Percentiles rank a stretch among this genome's conserved stretches.
phyloP scores from a whole-genome alignment of 345 rosid species.

The Combretum micranthum region DNA sequence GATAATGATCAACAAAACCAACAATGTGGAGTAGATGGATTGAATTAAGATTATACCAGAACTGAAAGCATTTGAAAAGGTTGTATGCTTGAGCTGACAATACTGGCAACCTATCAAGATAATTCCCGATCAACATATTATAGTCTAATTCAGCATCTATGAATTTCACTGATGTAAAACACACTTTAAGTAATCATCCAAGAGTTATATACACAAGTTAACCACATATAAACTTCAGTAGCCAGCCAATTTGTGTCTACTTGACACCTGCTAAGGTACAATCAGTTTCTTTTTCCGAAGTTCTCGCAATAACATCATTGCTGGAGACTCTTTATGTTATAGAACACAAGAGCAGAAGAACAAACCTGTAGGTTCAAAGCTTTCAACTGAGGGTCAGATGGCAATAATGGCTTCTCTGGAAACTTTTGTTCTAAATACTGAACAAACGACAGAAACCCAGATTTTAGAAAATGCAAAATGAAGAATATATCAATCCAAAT shows the following conservation, averaged over 20 bases:
- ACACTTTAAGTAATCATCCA: too few species aligned
- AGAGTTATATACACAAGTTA: too few species aligned
- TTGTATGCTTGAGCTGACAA: conserved; percentile 45
- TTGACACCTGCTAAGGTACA: too few species aligned
- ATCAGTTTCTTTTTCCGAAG: too few species aligned
- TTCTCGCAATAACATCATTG: neutral
- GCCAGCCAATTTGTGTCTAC: too few species aligned
- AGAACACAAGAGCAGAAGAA: neutral
- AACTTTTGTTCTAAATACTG: conserved; percentile 50
- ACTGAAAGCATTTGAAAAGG: conserved; percentile 40
- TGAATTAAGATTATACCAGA: conserved; percentile 23
- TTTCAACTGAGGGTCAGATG: conserved; percentile 27
- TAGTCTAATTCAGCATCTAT: neutral
- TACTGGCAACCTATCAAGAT: conserved; percentile 33
- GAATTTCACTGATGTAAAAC: neutral
- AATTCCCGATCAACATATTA: neutral
- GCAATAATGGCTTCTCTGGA: conserved; percentile 36
- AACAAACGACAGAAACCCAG: neutral
- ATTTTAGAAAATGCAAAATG: neutral
- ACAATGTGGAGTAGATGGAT: neutral
- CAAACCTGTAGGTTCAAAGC: conserved; percentile 41
- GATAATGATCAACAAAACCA: neutral
- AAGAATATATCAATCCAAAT: neutral
- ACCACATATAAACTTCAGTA: too few species aligned
- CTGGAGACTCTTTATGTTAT: neutral